Conservation (phyloP, 1,139 yeast genomes). For the Diutina scorzettiae region DNA sequence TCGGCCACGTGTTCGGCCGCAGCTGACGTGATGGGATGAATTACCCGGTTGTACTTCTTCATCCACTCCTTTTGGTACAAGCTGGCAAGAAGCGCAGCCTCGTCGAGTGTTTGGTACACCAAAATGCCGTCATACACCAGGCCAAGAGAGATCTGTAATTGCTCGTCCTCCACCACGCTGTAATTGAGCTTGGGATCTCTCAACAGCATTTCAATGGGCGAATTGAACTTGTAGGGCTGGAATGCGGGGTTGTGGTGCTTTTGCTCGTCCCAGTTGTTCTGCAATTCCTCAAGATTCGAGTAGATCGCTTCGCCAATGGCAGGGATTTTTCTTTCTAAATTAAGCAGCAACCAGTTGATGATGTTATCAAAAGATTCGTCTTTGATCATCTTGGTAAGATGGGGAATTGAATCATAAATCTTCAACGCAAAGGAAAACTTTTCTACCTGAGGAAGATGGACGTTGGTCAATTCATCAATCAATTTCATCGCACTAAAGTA, state of each 20-base stretch:
- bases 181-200: conserved; percentile 41
- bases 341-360: conserved; percentile 56
- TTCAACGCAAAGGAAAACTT: conserved; percentile 66
- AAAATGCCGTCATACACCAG: conserved; percentile 74
- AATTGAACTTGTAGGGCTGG: conserved; percentile 58
- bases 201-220: conserved; percentile 72
- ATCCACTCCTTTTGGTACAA: conserved; percentile 65
- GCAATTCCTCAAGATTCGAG: conserved; percentile 42
- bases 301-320: conserved; percentile 51
- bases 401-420: conserved; percentile 67
- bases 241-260: conserved; percentile 23
- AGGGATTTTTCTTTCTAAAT: conserved; percentile 48
- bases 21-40: conserved; percentile 44
- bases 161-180: conserved; percentile 33
- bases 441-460: conserved; percentile 61
- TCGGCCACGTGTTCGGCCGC: conserved; percentile 13
- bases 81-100: conserved; percentile 43
- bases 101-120: conserved; percentile 67
- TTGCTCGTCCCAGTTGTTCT: conserved; percentile 43
- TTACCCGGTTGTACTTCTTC: conserved; percentile 59
- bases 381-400: conserved; percentile 59
- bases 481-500: conserved; percentile 82
- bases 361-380: conserved; percentile 70
- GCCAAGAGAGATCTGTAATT: conserved; percentile 43
- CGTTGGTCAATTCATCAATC: conserved; percentile 56